Conservation (phyloP, 2,329 filamentous ascomycete genomes). For the Endothia cerciana region DNA sequence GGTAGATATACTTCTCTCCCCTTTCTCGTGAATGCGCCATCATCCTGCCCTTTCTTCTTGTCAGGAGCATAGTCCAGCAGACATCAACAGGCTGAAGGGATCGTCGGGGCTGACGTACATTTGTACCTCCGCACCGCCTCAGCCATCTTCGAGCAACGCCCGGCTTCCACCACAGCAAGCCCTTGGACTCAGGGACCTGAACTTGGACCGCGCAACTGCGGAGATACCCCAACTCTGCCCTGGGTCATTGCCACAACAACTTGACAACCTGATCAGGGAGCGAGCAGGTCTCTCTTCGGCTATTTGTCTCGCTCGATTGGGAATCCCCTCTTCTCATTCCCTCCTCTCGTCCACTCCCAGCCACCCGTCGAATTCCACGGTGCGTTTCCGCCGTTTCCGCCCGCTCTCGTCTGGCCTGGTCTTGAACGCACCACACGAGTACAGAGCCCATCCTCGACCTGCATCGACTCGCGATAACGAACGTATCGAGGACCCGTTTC, state of each 20-base stretch:
- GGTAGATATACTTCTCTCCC: not conserved
- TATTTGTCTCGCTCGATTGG: constrained; percentile 5
- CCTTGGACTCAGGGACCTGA: not conserved
- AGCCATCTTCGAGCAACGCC: not conserved
- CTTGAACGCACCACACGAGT: not conserved
- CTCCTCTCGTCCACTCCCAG: not conserved
- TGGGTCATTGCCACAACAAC: not conserved
- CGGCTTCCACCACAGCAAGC: constrained; percentile 1
- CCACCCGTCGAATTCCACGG: not conserved
- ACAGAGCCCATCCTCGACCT: not conserved
- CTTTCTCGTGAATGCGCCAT: not conserved
- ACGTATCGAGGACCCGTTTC: not conserved
- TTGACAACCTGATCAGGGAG: not conserved
- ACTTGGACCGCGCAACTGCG: not conserved
- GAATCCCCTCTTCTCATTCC: constrained; percentile 8
- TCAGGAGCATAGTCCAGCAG: not conserved
- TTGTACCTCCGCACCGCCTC: not conserved
- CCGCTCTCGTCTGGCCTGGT: not conserved
- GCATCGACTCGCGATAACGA: not conserved
- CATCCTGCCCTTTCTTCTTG: not conserved
- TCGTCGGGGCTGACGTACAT: constrained; percentile 12
- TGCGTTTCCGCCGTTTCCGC: not conserved
- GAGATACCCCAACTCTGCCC: constrained; percentile 11
- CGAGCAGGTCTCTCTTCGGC: constrained; percentile 1
- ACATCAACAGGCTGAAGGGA: constrained; percentile 6